These are phyloP conservation scores for Rauvolfia tetraphylla DNA, from an alignment of 257 asterid genomes.

Conservation along the genomic window DNA sequence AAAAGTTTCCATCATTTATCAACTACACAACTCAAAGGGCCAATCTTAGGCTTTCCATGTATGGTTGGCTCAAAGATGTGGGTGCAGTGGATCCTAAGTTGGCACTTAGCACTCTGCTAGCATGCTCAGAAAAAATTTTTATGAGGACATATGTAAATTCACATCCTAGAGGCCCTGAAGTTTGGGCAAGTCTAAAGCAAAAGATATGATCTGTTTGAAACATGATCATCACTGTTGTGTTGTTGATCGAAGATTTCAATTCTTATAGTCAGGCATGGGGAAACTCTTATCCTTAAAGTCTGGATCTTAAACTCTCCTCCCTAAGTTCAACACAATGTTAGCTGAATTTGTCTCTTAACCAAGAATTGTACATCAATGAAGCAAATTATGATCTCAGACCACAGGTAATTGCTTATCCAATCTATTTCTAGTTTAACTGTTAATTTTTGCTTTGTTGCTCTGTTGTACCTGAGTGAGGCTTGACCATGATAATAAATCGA, in stretches of 20 bases:
- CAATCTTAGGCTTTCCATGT: slow-evolving; percentile 48
- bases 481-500: background rate
- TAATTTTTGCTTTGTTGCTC: background rate
- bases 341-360: background rate
- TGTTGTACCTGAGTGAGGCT: background rate
- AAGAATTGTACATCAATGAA: background rate
- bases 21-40: slow-evolving; percentile 46
- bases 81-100: slow-evolving; percentile 37
- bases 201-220: slow-evolving; percentile 23
- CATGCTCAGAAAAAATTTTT: slow-evolving; percentile 46
- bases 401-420: background rate
- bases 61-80: slow-evolving; percentile 62
- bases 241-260: slow-evolving; percentile 3
- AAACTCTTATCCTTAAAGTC: slow-evolving; percentile 1
- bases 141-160: slow-evolving; percentile 40
- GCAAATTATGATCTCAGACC: background rate
- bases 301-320: background rate
- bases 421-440: background rate
- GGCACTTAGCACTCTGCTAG: slow-evolving; percentile 62
- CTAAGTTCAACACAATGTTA: slow-evolving; percentile 1
- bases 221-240: background rate
- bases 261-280: background rate
- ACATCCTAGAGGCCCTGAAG: slow-evolving; percentile 54
- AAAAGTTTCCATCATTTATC: slow-evolving; percentile 40
- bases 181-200: slow-evolving; percentile 54